A percentile compares a stretch with the other conserved stretches of the same genome.
These are phyloP conservation scores for Fusarium brachygibbosum DNA, from an alignment of 2,329 filamentous ascomycete genomes.

Conservation along the genomic window DNA sequence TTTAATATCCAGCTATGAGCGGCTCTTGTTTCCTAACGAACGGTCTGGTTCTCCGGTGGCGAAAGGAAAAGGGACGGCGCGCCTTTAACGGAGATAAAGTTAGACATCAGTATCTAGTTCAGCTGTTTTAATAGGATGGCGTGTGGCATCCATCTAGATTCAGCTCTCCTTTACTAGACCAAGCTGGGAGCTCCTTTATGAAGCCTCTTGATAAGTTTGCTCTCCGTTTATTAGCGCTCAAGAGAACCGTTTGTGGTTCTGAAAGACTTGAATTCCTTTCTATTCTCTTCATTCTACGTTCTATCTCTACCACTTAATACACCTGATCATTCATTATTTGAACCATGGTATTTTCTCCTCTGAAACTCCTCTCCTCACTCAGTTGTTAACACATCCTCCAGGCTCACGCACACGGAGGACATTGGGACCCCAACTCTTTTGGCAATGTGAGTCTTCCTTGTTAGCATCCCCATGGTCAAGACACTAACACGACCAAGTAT, in stretches of 20 bases:
- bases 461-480: not conserved
- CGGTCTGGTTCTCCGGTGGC: constrained; percentile 29
- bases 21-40: constrained; percentile 11
- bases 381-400: constrained; percentile 14
- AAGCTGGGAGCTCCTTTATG: constrained; percentile 10
- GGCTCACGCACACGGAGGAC: constrained; percentile 46
- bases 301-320: not conserved
- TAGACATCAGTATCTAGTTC: not conserved
- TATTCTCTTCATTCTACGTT: not conserved
- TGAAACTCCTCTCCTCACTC: not conserved
- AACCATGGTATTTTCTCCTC: constrained; percentile 40
- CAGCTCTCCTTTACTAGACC: constrained; percentile 22
- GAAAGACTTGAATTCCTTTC: constrained; percentile 4
- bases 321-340: constrained; percentile 26
- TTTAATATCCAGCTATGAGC: not conserved
- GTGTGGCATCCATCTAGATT: constrained; percentile 13
- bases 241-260: constrained; percentile 10
- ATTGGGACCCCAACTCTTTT: constrained; percentile 43
- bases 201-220: not conserved
- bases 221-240: constrained; percentile 36
- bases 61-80: constrained; percentile 18
- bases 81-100: constrained; percentile 1
- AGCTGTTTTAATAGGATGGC: constrained; percentile 3
- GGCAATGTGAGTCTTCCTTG: constrained; percentile 25
- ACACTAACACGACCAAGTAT: constrained; percentile 35